phyloP scores from a whole-genome alignment of 2,329 filamentous ascomycete species.

The Hyphodiscus sp. region DNA sequence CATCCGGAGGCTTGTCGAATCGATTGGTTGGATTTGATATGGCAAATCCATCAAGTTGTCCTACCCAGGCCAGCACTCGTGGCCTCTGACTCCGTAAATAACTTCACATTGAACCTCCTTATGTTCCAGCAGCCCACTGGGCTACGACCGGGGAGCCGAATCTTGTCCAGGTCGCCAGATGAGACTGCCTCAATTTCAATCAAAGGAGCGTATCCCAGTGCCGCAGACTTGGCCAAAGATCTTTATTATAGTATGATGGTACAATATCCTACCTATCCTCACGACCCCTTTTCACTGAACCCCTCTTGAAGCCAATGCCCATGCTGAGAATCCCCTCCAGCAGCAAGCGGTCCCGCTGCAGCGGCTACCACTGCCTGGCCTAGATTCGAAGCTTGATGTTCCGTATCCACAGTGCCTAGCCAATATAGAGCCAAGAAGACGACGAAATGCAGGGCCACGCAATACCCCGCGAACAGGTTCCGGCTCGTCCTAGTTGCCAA shows the following conservation, averaged over 20 bases:
- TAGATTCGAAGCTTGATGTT: slow-evolving; percentile 34
- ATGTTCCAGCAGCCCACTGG: background rate
- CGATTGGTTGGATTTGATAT: background rate
- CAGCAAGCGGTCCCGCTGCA: slow-evolving; percentile 34
- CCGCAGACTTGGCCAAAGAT: background rate
- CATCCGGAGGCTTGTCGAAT: background rate
- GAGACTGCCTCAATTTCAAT: background rate
- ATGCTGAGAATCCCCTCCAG: slow-evolving; percentile 32
- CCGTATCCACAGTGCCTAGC: slow-evolving; percentile 65
- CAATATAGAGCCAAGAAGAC: slow-evolving; percentile 85
- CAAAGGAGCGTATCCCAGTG: background rate
- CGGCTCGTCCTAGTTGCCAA: slow-evolving; percentile 83
- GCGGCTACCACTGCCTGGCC: slow-evolving; percentile 37
- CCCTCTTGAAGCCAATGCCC: slow-evolving; percentile 58
- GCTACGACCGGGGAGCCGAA: background rate
- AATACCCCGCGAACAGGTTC: slow-evolving; percentile 91
- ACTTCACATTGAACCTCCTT: background rate
- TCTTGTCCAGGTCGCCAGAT: background rate
- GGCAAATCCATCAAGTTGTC: background rate
- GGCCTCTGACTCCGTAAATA: background rate
- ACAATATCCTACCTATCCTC: slow-evolving; percentile 15
- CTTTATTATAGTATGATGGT: slow-evolving; percentile 24
- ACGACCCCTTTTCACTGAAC: slow-evolving; percentile 25
- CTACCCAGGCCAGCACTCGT: background rate
- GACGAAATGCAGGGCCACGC: slow-evolving; percentile 78